Evolutionary conservation across 169 alveolate genomes (phyloP).

Genomic region (Neospora caninum): DNA sequence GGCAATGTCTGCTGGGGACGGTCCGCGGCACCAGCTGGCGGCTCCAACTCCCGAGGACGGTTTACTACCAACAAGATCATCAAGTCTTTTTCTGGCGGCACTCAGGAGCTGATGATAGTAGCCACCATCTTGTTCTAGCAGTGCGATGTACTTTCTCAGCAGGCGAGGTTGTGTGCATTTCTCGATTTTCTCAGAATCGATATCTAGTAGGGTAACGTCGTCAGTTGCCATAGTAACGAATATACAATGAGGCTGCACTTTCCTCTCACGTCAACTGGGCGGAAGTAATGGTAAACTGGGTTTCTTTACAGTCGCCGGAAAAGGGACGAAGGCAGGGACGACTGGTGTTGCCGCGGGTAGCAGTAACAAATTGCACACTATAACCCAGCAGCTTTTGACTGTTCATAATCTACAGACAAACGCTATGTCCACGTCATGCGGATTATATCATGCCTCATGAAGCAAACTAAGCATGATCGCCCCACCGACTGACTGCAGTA

Average conservation of each 20-base stretch:
- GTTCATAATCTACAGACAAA: no score
- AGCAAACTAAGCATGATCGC: no score
- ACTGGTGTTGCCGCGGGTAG: no score
- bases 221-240: background rate
- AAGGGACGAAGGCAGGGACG: no score
- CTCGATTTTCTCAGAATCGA: constrained; percentile 8
- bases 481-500: no score
- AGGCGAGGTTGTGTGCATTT: constrained; percentile 26
- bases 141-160: background rate
- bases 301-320: no score
- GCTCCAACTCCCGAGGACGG: background rate
- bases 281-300: no score
- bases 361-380: no score
- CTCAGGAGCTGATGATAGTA: constrained; percentile 15
- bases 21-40: background rate
- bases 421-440: no score
- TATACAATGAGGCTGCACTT: background rate
- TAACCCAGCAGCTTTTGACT: no score
- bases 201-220: constrained; percentile 11
- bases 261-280: no score
- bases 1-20: background rate
- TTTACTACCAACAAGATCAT: background rate
- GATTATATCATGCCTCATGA: no score
- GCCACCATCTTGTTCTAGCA: constrained; percentile 34
- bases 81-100: constrained; percentile 16